These are phyloP conservation scores for Suillus bovinus DNA, from an alignment of 768 basidiomycete species.

Conservation along the genomic window DNA sequence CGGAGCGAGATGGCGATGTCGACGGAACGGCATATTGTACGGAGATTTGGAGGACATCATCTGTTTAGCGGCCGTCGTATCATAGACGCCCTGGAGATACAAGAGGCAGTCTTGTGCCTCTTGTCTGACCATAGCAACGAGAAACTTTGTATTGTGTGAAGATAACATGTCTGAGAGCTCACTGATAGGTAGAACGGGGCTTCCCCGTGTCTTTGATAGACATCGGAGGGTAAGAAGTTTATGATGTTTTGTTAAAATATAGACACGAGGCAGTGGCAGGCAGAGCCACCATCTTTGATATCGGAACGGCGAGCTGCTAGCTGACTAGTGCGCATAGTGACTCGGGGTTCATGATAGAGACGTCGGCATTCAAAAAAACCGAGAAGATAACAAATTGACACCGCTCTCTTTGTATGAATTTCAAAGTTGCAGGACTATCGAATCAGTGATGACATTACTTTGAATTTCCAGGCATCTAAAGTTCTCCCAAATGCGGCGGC, in stretches of 20 bases:
- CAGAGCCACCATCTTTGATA: neutral
- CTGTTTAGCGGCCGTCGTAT: neutral
- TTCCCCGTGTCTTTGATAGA: too few relatives aligned
- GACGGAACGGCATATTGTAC: neutral
- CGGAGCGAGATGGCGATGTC: slow-evolving; percentile 3
- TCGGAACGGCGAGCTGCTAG: neutral
- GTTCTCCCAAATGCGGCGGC: neutral
- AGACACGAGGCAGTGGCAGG: neutral
- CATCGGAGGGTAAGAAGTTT: neutral
- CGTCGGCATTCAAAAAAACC: neutral
- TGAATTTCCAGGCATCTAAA: neutral
- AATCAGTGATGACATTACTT: neutral
- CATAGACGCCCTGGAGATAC: neutral
- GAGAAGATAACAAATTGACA: neutral
- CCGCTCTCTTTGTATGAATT: neutral
- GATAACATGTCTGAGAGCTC: neutral
- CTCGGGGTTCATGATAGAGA: neutral
- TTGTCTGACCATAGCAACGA: too few relatives aligned
- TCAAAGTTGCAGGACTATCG: neutral
- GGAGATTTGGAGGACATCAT: neutral
- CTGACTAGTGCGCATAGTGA: neutral
- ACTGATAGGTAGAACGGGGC: too few relatives aligned
- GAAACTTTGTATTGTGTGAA: neutral
- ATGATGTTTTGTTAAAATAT: neutral
- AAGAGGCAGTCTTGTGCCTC: neutral